Percentiles rank a stretch among this genome's conserved stretches.
Conservation (phyloP, 192 early-diverging fungal genomes). For the Coemansia sp. region DNA sequence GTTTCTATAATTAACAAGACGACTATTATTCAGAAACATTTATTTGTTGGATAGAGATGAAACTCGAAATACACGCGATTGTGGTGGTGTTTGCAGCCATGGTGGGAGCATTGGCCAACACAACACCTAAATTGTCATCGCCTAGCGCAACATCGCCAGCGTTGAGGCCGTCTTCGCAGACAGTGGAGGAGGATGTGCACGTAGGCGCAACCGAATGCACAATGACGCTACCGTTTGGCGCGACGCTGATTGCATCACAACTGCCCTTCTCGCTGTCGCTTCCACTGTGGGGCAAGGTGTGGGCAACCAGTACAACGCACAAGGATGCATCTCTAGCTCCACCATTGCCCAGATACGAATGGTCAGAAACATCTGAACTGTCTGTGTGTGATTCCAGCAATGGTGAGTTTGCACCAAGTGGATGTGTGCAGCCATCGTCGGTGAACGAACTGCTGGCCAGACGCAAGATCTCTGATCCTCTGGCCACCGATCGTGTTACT, state of each 20-base stretch:
- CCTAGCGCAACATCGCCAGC: neutral
- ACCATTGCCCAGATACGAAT: constrained; percentile 7
- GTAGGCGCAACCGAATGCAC: neutral
- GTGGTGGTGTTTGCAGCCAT: neutral
- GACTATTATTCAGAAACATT: too few species aligned
- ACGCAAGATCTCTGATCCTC: neutral
- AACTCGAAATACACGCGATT: neutral
- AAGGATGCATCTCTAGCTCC: constrained; percentile 4
- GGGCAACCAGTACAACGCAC: constrained; percentile 3
- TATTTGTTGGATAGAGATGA: neutral
- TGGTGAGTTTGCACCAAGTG: constrained; percentile 12
- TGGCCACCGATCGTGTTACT: too few species aligned
- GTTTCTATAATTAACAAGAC: neutral
- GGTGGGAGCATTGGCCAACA: neutral
- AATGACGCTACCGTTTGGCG: constrained; percentile 13
- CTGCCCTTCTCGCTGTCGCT: constrained; percentile 22
- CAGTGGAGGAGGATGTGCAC: neutral
- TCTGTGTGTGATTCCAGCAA: constrained; percentile 29
- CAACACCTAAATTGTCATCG: too few species aligned
- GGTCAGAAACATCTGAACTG: too few species aligned
- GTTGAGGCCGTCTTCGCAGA: too few species aligned
- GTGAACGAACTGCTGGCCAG: neutral
- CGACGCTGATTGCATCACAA: constrained; percentile 8
- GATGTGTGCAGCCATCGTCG: neutral
- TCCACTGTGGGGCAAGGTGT: constrained; percentile 3